A percentile compares a stretch with the other conserved stretches of the same genome.
Conservation (phyloP, 2,329 filamentous ascomycete genomes). For the Trichophyton schoenleinii region DNA sequence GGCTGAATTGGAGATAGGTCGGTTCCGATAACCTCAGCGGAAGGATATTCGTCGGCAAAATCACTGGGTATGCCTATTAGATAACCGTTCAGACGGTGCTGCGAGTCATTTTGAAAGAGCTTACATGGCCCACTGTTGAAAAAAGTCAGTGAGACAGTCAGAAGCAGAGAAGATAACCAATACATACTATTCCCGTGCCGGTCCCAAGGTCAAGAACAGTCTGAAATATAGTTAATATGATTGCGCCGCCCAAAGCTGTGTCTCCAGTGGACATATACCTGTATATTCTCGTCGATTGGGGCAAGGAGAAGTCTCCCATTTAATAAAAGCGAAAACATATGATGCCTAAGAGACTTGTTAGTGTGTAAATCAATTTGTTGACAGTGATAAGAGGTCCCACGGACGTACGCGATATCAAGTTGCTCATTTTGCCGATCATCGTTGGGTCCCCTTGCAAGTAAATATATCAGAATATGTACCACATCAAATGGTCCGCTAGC, state of each 20-base stretch:
- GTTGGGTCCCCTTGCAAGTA: conserved; percentile 9
- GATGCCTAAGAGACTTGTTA: conserved; percentile 10
- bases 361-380: not conserved
- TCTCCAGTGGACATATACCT: not conserved
- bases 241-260: not conserved
- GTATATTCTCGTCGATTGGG: conserved; percentile 23
- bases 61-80: conserved; percentile 16
- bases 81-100: not conserved
- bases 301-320: conserved; percentile 35
- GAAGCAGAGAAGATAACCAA: not conserved
- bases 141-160: not conserved
- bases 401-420: conserved; percentile 14
- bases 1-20: conserved; percentile 55
- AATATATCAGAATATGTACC: not conserved
- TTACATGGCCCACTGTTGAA: conserved; percentile 9
- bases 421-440: conserved; percentile 16
- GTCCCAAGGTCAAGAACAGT: conserved; percentile 15
- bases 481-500: not conserved
- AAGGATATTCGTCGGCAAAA: conserved; percentile 33
- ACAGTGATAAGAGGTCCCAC: not conserved
- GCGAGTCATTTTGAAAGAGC: not conserved
- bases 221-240: not conserved
- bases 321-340: conserved; percentile 38
- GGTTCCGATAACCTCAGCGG: conserved; percentile 46
- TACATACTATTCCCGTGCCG: conserved; percentile 13